phyloP scores from a whole-genome alignment of 345 rosid species.

The Gossypium mustelinum region DNA sequence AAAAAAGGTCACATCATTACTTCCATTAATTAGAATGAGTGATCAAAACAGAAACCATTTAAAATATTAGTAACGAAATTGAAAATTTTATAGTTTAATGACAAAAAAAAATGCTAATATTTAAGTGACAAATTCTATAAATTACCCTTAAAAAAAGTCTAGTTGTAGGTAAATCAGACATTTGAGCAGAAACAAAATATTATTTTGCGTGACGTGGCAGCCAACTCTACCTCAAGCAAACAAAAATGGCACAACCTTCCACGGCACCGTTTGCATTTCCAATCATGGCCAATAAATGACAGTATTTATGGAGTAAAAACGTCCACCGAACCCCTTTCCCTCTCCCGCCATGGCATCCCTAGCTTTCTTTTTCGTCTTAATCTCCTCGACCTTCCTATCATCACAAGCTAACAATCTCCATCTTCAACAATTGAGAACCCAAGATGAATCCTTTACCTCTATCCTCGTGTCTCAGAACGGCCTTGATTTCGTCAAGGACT shows the following conservation, averaged over 20 bases:
- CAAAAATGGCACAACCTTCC: neutral
- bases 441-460: slow-evolving; percentile 64
- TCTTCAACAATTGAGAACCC: slow-evolving; percentile 23
- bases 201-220: neutral
- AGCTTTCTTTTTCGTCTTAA: slow-evolving; percentile 25
- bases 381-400: slow-evolving; percentile 23
- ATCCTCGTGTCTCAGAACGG: slow-evolving; percentile 68
- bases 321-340: neutral
- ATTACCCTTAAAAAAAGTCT: too few species aligned
- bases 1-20: too few species aligned
- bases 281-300: neutral
- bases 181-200: too few species aligned
- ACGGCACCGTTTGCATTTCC: neutral
- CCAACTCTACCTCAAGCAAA: neutral
- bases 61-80: too few species aligned
- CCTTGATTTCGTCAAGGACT: slow-evolving; percentile 74
- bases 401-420: slow-evolving; percentile 16
- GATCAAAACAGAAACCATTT: too few species aligned
- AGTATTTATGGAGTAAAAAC: neutral
- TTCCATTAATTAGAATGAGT: too few species aligned
- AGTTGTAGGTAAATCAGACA: too few species aligned
- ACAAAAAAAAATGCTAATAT: too few species aligned
- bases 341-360: neutral
- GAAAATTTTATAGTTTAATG: too few species aligned
- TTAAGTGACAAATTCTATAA: too few species aligned